phyloP scores from a whole-genome alignment of 331 rosid genomes.

The Malus hybrid region DNA sequence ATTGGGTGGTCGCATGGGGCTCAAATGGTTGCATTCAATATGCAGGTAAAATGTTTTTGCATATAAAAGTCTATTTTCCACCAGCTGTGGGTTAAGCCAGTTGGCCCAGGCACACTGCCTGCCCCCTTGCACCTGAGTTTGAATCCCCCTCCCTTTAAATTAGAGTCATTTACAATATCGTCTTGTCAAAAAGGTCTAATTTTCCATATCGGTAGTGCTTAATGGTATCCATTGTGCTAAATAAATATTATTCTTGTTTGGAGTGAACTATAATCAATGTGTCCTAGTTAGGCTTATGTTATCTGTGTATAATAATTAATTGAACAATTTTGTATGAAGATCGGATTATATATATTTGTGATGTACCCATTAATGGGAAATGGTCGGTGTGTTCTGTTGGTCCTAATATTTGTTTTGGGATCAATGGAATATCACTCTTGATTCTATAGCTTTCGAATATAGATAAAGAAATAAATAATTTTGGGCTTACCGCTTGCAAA shows the following conservation, averaged over 20 bases:
- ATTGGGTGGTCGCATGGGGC: slow-evolving; percentile 98
- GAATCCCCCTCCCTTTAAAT: no score
- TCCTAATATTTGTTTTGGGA: neutral
- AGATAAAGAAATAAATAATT: neutral
- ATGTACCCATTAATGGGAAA: no score
- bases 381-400: neutral
- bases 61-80: neutral
- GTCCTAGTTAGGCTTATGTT: neutral
- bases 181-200: neutral
- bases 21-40: slow-evolving; percentile 98
- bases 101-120: no score
- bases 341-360: neutral
- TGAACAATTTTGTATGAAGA: neutral
- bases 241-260: neutral
- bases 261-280: neutral
- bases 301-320: neutral
- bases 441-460: neutral
- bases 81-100: no score
- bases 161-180: no score
- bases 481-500: neutral
- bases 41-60: slow-evolving; percentile 60
- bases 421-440: neutral
- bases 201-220: neutral
- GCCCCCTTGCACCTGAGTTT: no score
- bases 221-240: neutral